These are phyloP conservation scores for Ustanciosporium gigantosporum DNA, from an alignment of 1,284 basidiomycete species.

Conservation along the genomic window DNA sequence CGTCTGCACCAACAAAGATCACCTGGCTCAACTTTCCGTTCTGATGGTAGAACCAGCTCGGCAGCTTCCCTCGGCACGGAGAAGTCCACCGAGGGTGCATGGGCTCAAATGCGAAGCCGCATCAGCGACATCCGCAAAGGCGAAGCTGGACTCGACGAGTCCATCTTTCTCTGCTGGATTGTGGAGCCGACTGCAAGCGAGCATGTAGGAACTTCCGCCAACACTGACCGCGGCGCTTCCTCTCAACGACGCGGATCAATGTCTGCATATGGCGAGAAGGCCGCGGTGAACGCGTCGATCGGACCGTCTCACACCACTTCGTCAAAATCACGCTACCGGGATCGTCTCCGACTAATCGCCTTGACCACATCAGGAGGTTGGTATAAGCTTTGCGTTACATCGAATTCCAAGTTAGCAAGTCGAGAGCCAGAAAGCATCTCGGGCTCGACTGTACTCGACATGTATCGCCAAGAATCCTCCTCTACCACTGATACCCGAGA, in stretches of 20 bases:
- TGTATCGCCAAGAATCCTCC: slow-evolving; percentile 32
- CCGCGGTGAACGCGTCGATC: not conserved
- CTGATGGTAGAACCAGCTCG: not conserved
- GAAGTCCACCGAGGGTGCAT: slow-evolving; percentile 48
- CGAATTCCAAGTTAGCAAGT: slow-evolving; percentile 45
- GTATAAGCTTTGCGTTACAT: no score
- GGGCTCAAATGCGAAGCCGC: slow-evolving; percentile 48
- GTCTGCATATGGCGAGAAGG: not conserved
- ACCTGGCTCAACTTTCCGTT: not conserved
- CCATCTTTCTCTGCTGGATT: slow-evolving; percentile 48
- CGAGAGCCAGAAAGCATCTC: slow-evolving; percentile 1
- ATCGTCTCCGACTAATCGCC: slow-evolving; percentile 28
- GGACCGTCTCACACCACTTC: not conserved
- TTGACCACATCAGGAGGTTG: slow-evolving; percentile 51
- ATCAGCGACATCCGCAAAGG: slow-evolving; percentile 49
- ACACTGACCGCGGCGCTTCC: not conserved
- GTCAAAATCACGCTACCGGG: no score
- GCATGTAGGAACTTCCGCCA: not conserved
- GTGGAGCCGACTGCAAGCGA: not conserved
- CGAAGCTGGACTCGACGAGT: slow-evolving; percentile 47
- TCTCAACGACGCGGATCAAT: not conserved
- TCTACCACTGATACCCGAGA: not conserved
- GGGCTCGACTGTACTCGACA: slow-evolving; percentile 38
- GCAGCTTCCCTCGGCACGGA: slow-evolving; percentile 11
- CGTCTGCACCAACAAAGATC: slow-evolving; percentile 3